Evolutionary conservation across 1,139 yeast species (phyloP).

Genomic region (Lipomyces yarrowii): DNA sequence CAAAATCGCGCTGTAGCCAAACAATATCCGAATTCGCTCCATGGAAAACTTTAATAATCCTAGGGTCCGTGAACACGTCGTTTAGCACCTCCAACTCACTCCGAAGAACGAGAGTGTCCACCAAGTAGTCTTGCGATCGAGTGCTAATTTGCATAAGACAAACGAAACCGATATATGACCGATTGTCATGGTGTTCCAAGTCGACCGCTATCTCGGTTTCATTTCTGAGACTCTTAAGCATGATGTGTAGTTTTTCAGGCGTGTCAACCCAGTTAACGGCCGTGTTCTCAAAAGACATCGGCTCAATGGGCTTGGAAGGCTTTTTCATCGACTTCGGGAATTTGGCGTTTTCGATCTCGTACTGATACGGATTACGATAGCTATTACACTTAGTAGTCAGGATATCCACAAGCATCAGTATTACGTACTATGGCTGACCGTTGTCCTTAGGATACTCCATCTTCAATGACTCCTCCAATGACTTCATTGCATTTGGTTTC

Average conservation of each 20-base stretch:
- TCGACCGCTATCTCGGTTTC: slow-evolving; percentile 85
- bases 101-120: slow-evolving; percentile 75
- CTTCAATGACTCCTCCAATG: slow-evolving; percentile 55
- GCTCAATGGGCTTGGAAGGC: slow-evolving; percentile 55
- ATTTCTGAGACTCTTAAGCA: slow-evolving; percentile 57
- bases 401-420: background rate
- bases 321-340: slow-evolving; percentile 64
- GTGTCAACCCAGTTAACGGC: slow-evolving; percentile 74
- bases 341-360: slow-evolving; percentile 70
- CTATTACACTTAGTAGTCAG: slow-evolving; percentile 1
- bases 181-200: slow-evolving; percentile 91
- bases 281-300: slow-evolving; percentile 66
- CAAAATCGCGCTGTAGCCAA: slow-evolving; percentile 96
- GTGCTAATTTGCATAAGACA: slow-evolving; percentile 93
- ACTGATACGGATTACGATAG: slow-evolving; percentile 75
- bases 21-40: slow-evolving; percentile 97
- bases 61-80: slow-evolving; percentile 76
- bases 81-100: slow-evolving; percentile 72
- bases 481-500: slow-evolving; percentile 68
- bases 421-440: slow-evolving; percentile 27
- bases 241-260: slow-evolving; percentile 51
- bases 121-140: slow-evolving; percentile 77
- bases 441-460: slow-evolving; percentile 49
- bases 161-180: slow-evolving; percentile 88
- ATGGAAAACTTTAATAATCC: slow-evolving; percentile 82